Conservation (phyloP, 1,284 basidiomycete species). For the Trichosporon asahii region DNA sequence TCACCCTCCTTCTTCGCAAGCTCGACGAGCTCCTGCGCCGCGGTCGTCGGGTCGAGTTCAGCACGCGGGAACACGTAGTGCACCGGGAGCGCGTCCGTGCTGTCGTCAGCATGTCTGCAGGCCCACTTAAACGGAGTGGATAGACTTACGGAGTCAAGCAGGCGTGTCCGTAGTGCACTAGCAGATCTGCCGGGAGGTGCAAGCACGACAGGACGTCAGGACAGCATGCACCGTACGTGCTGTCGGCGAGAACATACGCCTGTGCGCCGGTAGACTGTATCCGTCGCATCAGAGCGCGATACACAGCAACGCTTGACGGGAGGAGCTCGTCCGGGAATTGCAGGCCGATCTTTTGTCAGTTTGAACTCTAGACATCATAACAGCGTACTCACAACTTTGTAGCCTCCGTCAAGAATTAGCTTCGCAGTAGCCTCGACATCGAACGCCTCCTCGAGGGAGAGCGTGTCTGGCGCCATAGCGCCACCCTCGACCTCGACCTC, state of each 20-base stretch:
- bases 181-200: constrained; percentile 84
- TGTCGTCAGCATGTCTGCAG: constrained; percentile 17
- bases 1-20: constrained; percentile 29
- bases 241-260: constrained; percentile 90
- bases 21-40: constrained; percentile 29
- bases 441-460: constrained; percentile 49
- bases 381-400: constrained; percentile 46
- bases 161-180: constrained; percentile 95
- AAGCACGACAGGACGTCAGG: constrained; percentile 94
- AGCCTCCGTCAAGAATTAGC: constrained; percentile 48
- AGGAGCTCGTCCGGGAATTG: constrained; percentile 96
- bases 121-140: neutral
- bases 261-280: constrained; percentile 56
- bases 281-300: constrained; percentile 61
- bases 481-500: constrained; percentile 42
- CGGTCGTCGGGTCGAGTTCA: constrained; percentile 34
- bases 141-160: constrained; percentile 66
- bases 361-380: neutral
- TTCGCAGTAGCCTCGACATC: constrained; percentile 49
- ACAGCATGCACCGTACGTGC: constrained; percentile 96
- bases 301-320: constrained; percentile 83
- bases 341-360: constrained; percentile 66
- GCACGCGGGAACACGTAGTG: constrained; percentile 52
- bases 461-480: constrained; percentile 24
- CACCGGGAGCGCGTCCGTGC: constrained; percentile 50